Conservation (phyloP, 2,329 filamentous ascomycete genomes). For the Colletotrichum sp. region DNA sequence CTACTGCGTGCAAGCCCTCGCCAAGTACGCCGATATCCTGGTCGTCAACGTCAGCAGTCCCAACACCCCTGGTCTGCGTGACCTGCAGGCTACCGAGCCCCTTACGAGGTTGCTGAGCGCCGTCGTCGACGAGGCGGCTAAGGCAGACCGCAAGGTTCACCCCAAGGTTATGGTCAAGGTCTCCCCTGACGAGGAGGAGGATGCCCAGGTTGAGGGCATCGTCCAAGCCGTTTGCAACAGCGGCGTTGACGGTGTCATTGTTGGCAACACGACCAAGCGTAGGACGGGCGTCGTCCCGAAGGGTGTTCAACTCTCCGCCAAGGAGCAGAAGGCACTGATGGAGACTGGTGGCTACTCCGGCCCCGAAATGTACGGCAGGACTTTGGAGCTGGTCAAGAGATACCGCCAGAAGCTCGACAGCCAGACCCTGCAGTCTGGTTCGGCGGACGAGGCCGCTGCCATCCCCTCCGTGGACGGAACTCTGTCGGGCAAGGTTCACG, state of each 20-base stretch:
- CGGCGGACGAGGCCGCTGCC: constrained; percentile 32
- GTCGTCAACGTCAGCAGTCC: constrained; percentile 98
- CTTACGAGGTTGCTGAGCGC: constrained; percentile 80
- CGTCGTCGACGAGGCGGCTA: constrained; percentile 79
- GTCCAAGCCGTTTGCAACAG: constrained; percentile 82
- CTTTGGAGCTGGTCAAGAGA: constrained; percentile 76
- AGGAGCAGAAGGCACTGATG: constrained; percentile 71
- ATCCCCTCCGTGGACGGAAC: constrained; percentile 33
- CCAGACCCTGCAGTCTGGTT: constrained; percentile 42
- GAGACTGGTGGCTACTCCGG: constrained; percentile 92
- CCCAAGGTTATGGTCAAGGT: constrained; percentile 97
- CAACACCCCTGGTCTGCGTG: constrained; percentile 90
- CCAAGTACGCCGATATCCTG: constrained; percentile 90
- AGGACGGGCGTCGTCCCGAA: constrained; percentile 73
- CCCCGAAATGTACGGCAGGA: constrained; percentile 84
- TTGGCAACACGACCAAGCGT: constrained; percentile 94
- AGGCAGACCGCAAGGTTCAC: constrained; percentile 71
- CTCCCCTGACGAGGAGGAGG: constrained; percentile 90
- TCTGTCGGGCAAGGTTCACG: constrained; percentile 29
- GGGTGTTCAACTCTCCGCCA: constrained; percentile 66
- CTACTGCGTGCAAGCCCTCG: constrained; percentile 84
- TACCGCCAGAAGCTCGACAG: constrained; percentile 76
- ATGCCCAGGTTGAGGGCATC: constrained; percentile 85
- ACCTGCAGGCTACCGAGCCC: constrained; percentile 84
- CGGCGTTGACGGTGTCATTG: constrained; percentile 93